phyloP scores from a whole-genome alignment of 192 early-diverging fungal species.

The Backusella sp. region DNA sequence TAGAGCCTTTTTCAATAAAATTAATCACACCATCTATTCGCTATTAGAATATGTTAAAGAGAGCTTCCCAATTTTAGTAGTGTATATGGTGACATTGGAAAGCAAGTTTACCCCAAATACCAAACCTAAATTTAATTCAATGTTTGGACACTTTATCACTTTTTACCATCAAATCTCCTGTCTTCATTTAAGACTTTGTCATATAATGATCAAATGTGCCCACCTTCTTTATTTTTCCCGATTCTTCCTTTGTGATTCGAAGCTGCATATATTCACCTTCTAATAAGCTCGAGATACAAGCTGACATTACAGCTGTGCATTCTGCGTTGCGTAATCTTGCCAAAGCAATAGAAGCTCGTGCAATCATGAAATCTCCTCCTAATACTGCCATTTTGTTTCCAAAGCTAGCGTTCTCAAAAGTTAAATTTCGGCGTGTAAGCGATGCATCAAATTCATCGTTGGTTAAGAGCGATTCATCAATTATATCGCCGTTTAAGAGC shows the following conservation, averaged over 20 bases:
- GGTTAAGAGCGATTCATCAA: constrained; percentile 82
- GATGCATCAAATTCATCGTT: constrained; percentile 83
- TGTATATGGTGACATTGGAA: no score
- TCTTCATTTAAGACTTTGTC: constrained; percentile 95
- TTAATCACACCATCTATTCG: constrained; percentile 88
- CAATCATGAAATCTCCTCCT: constrained; percentile 90
- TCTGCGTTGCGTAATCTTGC: constrained; percentile 87
- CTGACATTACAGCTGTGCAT: constrained; percentile 90
- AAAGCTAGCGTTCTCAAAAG: constrained; percentile 82
- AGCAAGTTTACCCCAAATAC: constrained; percentile 74
- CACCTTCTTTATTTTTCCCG: constrained; percentile 12
- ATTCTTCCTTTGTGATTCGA: constrained; percentile 57
- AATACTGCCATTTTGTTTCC: constrained; percentile 98
- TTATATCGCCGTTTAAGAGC: constrained; percentile 91
- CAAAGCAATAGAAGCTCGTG: constrained; percentile 88
- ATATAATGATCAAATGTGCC: constrained; percentile 87
- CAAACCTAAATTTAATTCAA: constrained; percentile 80
- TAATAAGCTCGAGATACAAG: constrained; percentile 87
- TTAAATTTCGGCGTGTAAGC: constrained; percentile 67
- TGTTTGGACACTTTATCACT: constrained; percentile 77
- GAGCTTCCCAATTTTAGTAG: neutral
- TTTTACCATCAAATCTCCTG: constrained; percentile 91
- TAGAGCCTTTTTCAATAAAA: constrained; percentile 69
- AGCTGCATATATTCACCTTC: constrained; percentile 99
- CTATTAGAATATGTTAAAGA: constrained; percentile 34